Percentiles rank a stretch among this genome's conserved stretches.
phyloP scores from a whole-genome alignment of 1,139 yeast species.

The Lodderomyces jiufengensis region DNA sequence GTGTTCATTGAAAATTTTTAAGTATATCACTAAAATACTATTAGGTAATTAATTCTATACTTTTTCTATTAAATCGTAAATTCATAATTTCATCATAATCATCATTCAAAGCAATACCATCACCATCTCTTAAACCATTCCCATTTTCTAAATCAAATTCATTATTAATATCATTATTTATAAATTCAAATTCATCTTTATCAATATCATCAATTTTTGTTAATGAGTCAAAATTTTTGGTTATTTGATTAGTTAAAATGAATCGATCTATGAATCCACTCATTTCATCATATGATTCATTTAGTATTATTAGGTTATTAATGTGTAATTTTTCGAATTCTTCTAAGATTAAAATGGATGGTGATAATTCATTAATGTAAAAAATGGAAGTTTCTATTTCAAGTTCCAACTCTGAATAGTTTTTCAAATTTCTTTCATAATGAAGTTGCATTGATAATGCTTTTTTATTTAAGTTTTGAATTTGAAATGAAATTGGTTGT shows the following conservation, averaged over 20 bases:
- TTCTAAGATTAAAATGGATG: conserved; percentile 36
- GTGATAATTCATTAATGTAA: conserved; percentile 30
- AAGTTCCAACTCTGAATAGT: conserved; percentile 16
- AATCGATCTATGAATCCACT: conserved; percentile 43
- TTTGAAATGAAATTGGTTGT: conserved; percentile 23
- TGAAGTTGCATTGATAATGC: conserved; percentile 25
- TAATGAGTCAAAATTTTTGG: conserved; percentile 25
- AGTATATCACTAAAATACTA: background rate
- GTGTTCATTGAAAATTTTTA: no score
- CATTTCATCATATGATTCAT: conserved; percentile 20
- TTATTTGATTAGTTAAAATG: conserved; percentile 29
- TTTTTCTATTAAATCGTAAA: conserved; percentile 18
- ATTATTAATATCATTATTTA: conserved; percentile 1
- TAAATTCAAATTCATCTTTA: conserved; percentile 9
- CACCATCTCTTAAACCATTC: background rate
- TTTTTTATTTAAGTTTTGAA: conserved; percentile 17
- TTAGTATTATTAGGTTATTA: conserved; percentile 32
- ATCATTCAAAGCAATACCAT: conserved; percentile 4
- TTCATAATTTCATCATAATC: conserved; percentile 9
- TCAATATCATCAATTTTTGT: conserved; percentile 12
- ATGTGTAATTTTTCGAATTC: conserved; percentile 40
- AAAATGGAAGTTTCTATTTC: conserved; percentile 20
- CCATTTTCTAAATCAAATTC: conserved; percentile 19
- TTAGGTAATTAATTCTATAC: conserved; percentile 31
- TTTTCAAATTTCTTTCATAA: conserved; percentile 19